Base-by-base conservation (phyloP, 805 yeast genomes). In the Candida tallmaniae region DNA sequence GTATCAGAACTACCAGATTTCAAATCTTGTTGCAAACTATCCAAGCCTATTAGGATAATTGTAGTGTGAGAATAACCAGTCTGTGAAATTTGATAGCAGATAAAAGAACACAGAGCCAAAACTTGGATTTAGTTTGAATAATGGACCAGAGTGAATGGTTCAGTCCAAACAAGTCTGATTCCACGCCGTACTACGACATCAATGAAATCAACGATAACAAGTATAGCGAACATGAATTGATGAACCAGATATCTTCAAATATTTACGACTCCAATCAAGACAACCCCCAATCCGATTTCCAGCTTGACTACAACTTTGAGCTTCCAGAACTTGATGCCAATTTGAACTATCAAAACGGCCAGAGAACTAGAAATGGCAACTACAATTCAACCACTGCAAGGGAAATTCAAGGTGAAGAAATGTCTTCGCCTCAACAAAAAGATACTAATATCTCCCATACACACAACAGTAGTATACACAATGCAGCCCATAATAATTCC, bases 161-260 rank as follows among this genome's bases (percentile, higher is more conserved):
- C 21, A 39, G 42, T 25, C 30, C 34, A 14, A 34, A 36, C n/a
- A 43, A 45, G 27, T 26, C 27, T 3, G 47, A 46, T 6, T 23
- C 36, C 9, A 41, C 39, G 4, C 40, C 42, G 4, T 49, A 47
- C 34, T 45, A 36, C 22, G 50, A 43, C 18, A 29, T 47, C 14
- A 41, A 40, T 21, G 46, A 43, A 21, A 27, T 38, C 5, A 31
- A 35, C 8, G 23, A 29, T 16, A 32, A 31, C 18, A 47, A 50
- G 23, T 52, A 51, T 33, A 36, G 48, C 18, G 59, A 54, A 19
- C 33, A 35, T 4, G 38, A 34, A 43, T 50, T 54, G 29, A 44
- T 60, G 25, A 54, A 56, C 24, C 61, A 57, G 33, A 39, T 60
- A 19, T 63, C 58, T 25, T 49, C 48, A 15, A 52, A 51, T 33